A percentile compares a stretch with the other conserved stretches of the same genome.
These are phyloP conservation scores for Dothistroma septosporum DNA, from an alignment of 2,329 filamentous ascomycete species.

Conservation along the genomic window DNA sequence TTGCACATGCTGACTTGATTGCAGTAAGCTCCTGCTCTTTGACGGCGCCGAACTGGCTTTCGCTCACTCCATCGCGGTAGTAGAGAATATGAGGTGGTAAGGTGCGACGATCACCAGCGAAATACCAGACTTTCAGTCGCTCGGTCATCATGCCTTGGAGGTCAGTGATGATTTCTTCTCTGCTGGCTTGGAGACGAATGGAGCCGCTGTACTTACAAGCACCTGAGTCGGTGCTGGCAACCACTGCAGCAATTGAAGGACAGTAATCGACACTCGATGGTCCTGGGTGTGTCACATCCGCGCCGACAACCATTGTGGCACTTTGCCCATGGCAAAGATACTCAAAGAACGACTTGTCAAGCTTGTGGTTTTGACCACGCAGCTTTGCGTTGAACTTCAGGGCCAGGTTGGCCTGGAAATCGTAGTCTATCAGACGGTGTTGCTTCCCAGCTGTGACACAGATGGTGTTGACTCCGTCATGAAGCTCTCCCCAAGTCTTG, in stretches of 20 bases:
- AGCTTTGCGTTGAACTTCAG: constrained; percentile 7
- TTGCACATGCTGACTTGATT: constrained; percentile 1
- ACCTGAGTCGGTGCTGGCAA: constrained; percentile 14
- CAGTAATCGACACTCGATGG: constrained; percentile 11
- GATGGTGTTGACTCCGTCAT: constrained; percentile 4
- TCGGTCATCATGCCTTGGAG: constrained; percentile 4
- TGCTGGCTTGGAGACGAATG: constrained; percentile 18
- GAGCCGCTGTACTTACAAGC: constrained; percentile 34
- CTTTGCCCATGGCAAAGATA: background rate
- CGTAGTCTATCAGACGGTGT: background rate
- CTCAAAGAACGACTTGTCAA: background rate
- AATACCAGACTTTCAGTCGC: constrained; percentile 1
- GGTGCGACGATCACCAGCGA: background rate
- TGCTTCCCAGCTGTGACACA: constrained; percentile 2
- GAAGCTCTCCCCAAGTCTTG: constrained; percentile 7
- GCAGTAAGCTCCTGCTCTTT: constrained; percentile 5
- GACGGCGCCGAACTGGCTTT: constrained; percentile 29
- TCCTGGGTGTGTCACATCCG: constrained; percentile 42
- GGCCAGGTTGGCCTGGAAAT: constrained; percentile 5
- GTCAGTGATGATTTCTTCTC: constrained; percentile 3
- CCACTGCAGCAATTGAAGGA: constrained; percentile 17
- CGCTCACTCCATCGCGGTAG: constrained; percentile 38
- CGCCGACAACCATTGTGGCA: constrained; percentile 35
- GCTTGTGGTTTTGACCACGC: background rate
- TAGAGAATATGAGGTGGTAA: constrained; percentile 26